Evolutionary conservation across 441 rosid genomes (phyloP).

Genomic region (Manihot esculenta): DNA sequence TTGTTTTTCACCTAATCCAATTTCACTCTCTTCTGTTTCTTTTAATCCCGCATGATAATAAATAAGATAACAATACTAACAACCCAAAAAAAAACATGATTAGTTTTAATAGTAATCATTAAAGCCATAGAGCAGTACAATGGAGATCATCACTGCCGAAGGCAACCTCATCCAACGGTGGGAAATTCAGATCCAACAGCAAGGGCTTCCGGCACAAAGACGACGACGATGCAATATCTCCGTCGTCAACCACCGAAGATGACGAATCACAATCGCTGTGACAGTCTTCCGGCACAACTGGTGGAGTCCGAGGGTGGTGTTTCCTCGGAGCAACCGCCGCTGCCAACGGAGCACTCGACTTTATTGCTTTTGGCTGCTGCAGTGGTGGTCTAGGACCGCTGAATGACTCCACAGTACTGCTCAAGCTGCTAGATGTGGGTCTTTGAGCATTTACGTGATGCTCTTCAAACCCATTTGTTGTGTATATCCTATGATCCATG

Average conservation of each 20-base stretch:
- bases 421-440: conserved; percentile 78
- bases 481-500: no score
- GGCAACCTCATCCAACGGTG: conserved; percentile 66
- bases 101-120: conserved; percentile 26
- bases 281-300: conserved; percentile 66
- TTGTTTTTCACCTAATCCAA: conserved; percentile 26
- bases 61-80: neutral
- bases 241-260: conserved; percentile 72
- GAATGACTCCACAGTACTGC: conserved; percentile 90
- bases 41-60: conserved; percentile 29
- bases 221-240: conserved; percentile 30
- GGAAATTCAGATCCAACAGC: conserved; percentile 78
- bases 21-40: conserved; percentile 5
- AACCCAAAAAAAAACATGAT: neutral
- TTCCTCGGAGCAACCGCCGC: conserved; percentile 24
- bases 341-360: conserved; percentile 8
- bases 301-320: conserved; percentile 55
- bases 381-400: conserved; percentile 58
- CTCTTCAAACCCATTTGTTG: neutral
- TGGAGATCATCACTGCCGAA: conserved; percentile 50
- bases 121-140: conserved; percentile 74
- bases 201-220: conserved; percentile 29
- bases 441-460: conserved; percentile 44
- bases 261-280: conserved; percentile 90
- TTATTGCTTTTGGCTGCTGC: conserved; percentile 21